Evolutionary conservation across 495 filamentous ascomycete genomes (phyloP), one percentile per base, ranked within the genome.

Genomic region (Xylaria intraflava): DNA sequence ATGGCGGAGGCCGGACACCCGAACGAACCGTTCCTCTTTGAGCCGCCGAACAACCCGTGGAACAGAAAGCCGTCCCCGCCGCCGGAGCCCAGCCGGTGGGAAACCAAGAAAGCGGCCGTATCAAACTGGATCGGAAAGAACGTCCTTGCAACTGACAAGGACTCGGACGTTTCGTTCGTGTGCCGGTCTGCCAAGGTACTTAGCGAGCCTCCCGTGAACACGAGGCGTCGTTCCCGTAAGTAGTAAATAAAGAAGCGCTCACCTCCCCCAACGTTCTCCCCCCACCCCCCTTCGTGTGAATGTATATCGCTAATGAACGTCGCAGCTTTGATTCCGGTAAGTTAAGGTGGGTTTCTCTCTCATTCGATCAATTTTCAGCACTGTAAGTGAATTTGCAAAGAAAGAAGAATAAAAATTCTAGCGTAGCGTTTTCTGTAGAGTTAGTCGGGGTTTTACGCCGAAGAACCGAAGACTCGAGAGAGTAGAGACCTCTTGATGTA

Each of bases 111-210:
- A n/a, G 24, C 51, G 1, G 9, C 50, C 17, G 3, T 42, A 6
- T 29, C 44, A 2, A 17, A 14, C 27, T 43, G 38, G 42, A 35
- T 55, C 22, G 49, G 23, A 14, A 52, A 19, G 29, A 30, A 29
- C 19, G 3, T 20, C 47, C 3, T 43, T 26, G 11, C 6, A n/a
- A 10, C 1, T 8, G 33, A 40, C 39, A 10, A 20, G 1, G 53
- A 30, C 40, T 56, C 53, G 16, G 53, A 56, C 10, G 22, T 44
- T 2, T 56, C 53, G 1, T 56, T 56, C 22, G 53, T 46, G 7
- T 56, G 53, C 19, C 7, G 30, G 30, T 42, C 44, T 8, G 48
- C 53, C 29, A 39, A 16, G 17, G 40, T 39, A 19, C 44, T 56
- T 16, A 45, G 30, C 19, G 19, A 50, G 22, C 12, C 35, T 24